Base-by-base conservation (phyloP, 805 yeast genomes). In the Hyphopichia homilentoma region DNA sequence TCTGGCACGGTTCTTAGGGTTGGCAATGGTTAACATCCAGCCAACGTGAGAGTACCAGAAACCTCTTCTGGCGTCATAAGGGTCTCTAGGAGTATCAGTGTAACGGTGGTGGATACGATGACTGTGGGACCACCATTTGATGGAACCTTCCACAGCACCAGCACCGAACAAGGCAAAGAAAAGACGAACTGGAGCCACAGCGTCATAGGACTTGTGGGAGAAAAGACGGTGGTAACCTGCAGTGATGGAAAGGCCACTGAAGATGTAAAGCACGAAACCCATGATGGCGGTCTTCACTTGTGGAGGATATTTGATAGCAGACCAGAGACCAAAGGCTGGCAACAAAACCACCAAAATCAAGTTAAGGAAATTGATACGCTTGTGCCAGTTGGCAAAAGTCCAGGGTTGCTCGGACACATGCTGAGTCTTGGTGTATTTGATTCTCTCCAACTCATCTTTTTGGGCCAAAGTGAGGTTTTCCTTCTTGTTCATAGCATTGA, bases 91-190 rank as follows among this genome's bases (percentile, higher is more conserved):
- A 17, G 93, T 84, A 61, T 84, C 94, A 4, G 93, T 84, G 61
- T 82, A 84, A 66, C 94, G 73, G 64, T 84, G 94, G 58, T 84
- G 94, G 35, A 84, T 72, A 73, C 94, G 75, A 62, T 84, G 94
- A 32, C 83, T 73, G 56, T 84, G 93, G 29, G 82, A 77, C 94
- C 94, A 84, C 93, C 93, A 84, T 59, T 84, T 84, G 57, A 84
- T 79, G 25, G 90, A 82, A 44, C 94, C 94, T 58, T 84, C 88
- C 30, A 84, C 79, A 34, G 88, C 77, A 26, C 88, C 84, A 21
- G 90, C 86, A 42, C 94, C 94, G 48, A 84, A 84, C 17, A 81
- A 57, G 5, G 90, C 94, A 52, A 62, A 82, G 45, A 81, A 75
- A 26, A 81, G 50, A 44, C 78, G 73, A 26, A 81, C 66, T 11